Conservation (phyloP, 1,139 yeast species). For the Candida smagusa region DNA sequence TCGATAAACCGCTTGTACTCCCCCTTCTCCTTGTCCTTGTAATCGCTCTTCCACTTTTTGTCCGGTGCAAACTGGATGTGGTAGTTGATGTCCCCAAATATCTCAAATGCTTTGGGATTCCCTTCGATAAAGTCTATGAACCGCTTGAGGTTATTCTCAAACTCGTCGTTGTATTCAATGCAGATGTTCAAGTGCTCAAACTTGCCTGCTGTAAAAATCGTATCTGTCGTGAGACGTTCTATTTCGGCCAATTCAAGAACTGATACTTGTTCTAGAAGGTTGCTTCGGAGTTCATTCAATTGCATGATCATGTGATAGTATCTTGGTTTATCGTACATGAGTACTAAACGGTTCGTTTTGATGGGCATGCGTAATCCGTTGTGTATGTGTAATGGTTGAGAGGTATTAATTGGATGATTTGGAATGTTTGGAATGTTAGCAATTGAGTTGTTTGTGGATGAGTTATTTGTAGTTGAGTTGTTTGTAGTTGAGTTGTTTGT, state of each 20-base stretch:
- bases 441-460: too few species aligned
- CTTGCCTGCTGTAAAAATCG: conserved; percentile 7
- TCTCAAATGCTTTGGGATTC: conserved; percentile 13
- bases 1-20: conserved; percentile 26
- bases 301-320: conserved; percentile 28
- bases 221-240: conserved; percentile 11
- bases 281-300: conserved; percentile 23
- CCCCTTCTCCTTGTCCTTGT: conserved; percentile 22
- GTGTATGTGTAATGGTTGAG: too few species aligned
- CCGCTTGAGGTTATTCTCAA: conserved; percentile 21
- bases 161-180: conserved; percentile 33
- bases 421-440: too few species aligned
- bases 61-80: conserved; percentile 37
- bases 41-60: conserved; percentile 34
- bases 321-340: conserved; percentile 31
- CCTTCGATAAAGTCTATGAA: conserved; percentile 22
- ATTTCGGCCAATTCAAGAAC: conserved; percentile 20
- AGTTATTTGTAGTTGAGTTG: too few species aligned
- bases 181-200: conserved; percentile 32
- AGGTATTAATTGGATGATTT: neutral
- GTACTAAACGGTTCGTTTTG: conserved; percentile 24
- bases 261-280: conserved; percentile 18
- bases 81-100: conserved; percentile 27
- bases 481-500: too few species aligned
- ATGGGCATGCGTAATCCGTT: neutral